These are phyloP conservation scores for Talinum fruticosum DNA, from an alignment of 148 eudicot genomes.

Conservation along the genomic window DNA sequence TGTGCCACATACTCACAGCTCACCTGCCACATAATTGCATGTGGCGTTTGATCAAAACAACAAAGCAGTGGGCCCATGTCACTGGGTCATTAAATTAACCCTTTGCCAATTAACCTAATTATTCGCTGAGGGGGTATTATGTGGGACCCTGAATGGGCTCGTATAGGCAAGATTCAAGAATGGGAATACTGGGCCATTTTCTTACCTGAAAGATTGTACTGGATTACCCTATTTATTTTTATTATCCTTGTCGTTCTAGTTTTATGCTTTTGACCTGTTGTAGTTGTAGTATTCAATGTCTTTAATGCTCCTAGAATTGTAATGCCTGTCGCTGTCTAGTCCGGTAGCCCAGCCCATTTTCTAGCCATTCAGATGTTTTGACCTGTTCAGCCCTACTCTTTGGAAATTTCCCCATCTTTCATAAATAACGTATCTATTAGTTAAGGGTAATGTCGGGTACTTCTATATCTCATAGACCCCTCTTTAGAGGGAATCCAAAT, in stretches of 20 bases:
- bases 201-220: neutral
- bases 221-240: neutral
- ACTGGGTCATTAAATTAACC: neutral
- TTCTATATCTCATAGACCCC: neutral
- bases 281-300: neutral
- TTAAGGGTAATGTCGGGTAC: neutral
- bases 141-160: neutral
- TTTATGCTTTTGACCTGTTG: neutral
- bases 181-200: neutral
- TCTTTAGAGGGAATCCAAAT: neutral
- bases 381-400: neutral
- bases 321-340: neutral
- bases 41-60: neutral
- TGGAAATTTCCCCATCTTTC: neutral
- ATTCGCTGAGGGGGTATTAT: neutral
- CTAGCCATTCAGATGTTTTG: neutral
- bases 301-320: neutral
- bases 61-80: neutral
- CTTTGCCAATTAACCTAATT: neutral
- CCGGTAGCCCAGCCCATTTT: neutral
- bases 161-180: neutral
- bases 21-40: neutral
- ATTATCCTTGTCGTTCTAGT: neutral
- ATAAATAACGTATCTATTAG: neutral
- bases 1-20: neutral